Conservation (phyloP, 192 early-diverging fungal genomes). For the Spinellus fusiger region DNA sequence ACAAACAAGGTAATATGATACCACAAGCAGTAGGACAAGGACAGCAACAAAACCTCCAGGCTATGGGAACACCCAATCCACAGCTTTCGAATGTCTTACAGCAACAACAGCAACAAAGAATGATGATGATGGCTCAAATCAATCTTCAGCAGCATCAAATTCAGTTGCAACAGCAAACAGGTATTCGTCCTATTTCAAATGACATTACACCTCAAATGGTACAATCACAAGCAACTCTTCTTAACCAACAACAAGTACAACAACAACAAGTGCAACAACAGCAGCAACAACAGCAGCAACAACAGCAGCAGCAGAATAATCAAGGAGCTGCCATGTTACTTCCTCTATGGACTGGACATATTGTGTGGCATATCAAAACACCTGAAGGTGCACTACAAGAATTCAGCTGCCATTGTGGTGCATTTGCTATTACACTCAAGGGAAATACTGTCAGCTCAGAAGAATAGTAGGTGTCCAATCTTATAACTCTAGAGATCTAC, state of each 20-base stretch:
- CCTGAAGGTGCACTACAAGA: slow-evolving; percentile 24
- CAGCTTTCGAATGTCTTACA: slow-evolving; percentile 3
- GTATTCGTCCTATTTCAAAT: not conserved
- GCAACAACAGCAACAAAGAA: slow-evolving; percentile 14
- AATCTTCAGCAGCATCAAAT: not conserved
- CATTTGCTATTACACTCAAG: slow-evolving; percentile 28
- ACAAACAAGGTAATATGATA: not conserved
- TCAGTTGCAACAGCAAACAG: slow-evolving; percentile 4
- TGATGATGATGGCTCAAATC: slow-evolving; percentile 7
- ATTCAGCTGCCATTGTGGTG: slow-evolving; percentile 33
- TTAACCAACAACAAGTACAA: slow-evolving; percentile 3
- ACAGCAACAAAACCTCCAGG: slow-evolving; percentile 8
- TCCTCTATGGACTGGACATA: slow-evolving; percentile 32
- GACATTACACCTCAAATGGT: not conserved
- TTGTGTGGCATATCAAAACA: slow-evolving; percentile 35
- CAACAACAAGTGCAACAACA: not conserved
- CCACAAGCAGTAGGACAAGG: not conserved
- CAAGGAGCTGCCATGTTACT: slow-evolving; percentile 6
- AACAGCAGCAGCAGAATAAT: slow-evolving; percentile 8
- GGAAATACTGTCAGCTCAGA: slow-evolving; percentile 20
- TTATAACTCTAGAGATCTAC: not conserved
- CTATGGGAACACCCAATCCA: slow-evolving; percentile 8
- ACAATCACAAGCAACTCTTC: not conserved
- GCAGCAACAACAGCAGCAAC: slow-evolving; percentile 12
- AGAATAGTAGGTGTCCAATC: slow-evolving; percentile 32